A percentile compares a stretch with the other conserved stretches of the same genome.
Conservation (phyloP, 192 early-diverging fungal genomes). For the Phycomyces nitens region DNA sequence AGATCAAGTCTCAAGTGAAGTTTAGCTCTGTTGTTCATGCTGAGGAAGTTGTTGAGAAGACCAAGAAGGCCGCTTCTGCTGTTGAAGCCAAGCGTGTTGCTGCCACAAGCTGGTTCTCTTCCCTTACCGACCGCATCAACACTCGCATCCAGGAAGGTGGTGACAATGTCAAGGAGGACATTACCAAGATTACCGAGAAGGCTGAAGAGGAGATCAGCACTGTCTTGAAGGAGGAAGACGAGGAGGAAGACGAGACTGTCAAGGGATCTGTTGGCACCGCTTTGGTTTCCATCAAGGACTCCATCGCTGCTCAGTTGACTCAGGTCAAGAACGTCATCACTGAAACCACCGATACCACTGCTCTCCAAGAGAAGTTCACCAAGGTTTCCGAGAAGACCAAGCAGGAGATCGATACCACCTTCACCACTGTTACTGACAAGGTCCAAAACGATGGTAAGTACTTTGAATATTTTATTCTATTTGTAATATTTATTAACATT, state of each 20-base stretch:
- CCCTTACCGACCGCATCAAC: not conserved
- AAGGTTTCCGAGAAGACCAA: not conserved
- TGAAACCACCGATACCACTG: not conserved
- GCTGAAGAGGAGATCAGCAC: slow-evolving; percentile 1
- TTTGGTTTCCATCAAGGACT: not conserved
- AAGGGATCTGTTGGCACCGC: not conserved
- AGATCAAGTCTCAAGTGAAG: slow-evolving; percentile 2
- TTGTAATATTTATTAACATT: not conserved
- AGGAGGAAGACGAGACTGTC: slow-evolving; percentile 4
- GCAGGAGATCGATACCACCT: slow-evolving; percentile 2
- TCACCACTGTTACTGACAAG: not conserved
- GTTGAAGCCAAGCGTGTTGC: slow-evolving; percentile 3
- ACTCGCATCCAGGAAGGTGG: slow-evolving; percentile 6
- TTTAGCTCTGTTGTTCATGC: slow-evolving; percentile 1
- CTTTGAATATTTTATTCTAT: not conserved
- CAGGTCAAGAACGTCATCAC: slow-evolving; percentile 13
- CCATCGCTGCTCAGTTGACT: not conserved
- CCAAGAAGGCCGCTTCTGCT: slow-evolving; percentile 7
- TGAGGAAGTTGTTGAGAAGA: slow-evolving; percentile 5
- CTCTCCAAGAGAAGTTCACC: not conserved
- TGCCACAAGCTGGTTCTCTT: slow-evolving; percentile 8
- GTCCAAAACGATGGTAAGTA: slow-evolving; percentile 6
- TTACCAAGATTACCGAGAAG: slow-evolving; percentile 8
- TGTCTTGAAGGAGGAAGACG: slow-evolving; percentile 13
- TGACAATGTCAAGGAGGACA: slow-evolving; percentile 13